Evolutionary conservation across 768 basidiomycete species (phyloP).

Genomic region (Coprinopsis strossmayeri): DNA sequence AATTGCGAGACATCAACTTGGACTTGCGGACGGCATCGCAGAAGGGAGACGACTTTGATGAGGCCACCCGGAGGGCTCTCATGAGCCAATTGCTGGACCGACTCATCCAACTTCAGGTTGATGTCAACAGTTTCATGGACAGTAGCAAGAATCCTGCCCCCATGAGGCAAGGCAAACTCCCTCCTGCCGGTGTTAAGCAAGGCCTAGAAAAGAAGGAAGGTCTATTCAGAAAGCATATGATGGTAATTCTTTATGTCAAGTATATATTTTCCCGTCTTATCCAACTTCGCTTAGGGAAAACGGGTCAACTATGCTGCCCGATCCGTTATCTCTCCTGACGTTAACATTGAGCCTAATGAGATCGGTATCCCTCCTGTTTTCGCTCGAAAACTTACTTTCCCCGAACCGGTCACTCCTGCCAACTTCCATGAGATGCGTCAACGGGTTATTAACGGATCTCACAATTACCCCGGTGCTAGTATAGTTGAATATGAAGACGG

Average conservation of each 20-base stretch:
- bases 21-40: constrained; percentile 54
- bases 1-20: constrained; percentile 69
- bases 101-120: constrained; percentile 84
- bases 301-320: constrained; percentile 99
- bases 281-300: constrained; percentile 63
- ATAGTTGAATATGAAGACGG: constrained; percentile 97
- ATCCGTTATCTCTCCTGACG: constrained; percentile 99
- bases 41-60: constrained; percentile 51
- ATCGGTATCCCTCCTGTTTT: constrained; percentile 98
- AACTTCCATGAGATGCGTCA: constrained; percentile 88
- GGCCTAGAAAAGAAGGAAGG: constrained; percentile 98
- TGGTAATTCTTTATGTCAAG: constrained; percentile 60
- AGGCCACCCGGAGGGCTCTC: constrained; percentile 43
- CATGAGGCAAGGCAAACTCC: constrained; percentile 82
- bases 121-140: constrained; percentile 97
- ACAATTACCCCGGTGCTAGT: constrained; percentile 85
- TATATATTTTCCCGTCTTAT: not conserved
- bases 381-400: constrained; percentile 93
- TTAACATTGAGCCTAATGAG: constrained; percentile 98
- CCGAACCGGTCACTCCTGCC: constrained; percentile 89
- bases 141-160: constrained; percentile 89
- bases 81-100: constrained; percentile 70
- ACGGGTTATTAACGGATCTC: constrained; percentile 86
- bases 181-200: constrained; percentile 93
- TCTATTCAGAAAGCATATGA: constrained; percentile 97